Base-by-base conservation (phyloP, 257 asterid species). In the Nicotiana tabacum region DNA sequence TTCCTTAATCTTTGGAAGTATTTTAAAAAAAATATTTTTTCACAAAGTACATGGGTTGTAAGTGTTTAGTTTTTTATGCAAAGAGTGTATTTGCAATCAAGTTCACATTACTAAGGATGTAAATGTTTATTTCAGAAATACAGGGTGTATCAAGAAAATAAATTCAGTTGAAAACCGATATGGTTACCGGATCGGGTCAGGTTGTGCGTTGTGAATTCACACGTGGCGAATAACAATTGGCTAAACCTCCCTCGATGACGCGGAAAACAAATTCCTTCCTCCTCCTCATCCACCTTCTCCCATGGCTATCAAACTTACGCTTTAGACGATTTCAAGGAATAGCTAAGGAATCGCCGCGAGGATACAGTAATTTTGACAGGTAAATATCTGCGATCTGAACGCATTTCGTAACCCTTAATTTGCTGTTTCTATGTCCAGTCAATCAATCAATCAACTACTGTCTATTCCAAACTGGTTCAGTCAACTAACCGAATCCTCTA, bases 201-300 rank as follows among this genome's bases (percentile, higher is more conserved):
- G 18, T 0, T 76, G 43, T 51, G 64, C 43, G 64, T 48, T 27
- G 39, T 1, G n/a, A 27, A 51, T 48, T 24, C 15, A 9, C 15
- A 66, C 87, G 82, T 74, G 87, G 77, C 69, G 2, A 24, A 2
- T 4, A 61, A 1, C 69, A 29, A 84, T 81, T 84, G 84, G 87
- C 5, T 17, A 16, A 48, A n/a, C 0, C 6, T 43, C 27, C 12
- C 62, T 9, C 55, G 43, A 35, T 84, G 84, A 84, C 84, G 84
- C 11, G 24, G 17, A 77, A 53, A 53, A 4, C 66, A 43, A 4
- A 29, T 39, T 9, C 66, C 4, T 9, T 15, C n/a, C 33, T 77
- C 67, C 55, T 6, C 16, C 27, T 29, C 57, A 29, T 51, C 16
- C 17, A 27, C 29, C 46, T 51, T 76, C 64, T 76, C 43, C 80